phyloP scores from a whole-genome alignment of 768 basidiomycete species.

The Lentinus tigrinus region DNA sequence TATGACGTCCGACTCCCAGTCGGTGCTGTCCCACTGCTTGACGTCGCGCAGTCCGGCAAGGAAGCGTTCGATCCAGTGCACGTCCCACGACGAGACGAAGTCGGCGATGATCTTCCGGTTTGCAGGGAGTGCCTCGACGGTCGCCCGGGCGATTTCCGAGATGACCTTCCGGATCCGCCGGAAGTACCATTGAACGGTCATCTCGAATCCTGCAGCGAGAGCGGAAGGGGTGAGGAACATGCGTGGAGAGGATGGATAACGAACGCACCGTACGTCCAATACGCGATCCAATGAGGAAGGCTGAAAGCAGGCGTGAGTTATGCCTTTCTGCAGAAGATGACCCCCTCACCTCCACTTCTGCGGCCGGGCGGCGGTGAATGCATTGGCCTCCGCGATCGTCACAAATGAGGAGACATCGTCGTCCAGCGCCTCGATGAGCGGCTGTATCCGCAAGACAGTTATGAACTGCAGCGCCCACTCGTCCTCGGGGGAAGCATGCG shows the following conservation, averaged over 20 bases:
- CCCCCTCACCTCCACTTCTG: conserved; percentile 29
- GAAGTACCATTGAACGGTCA: conserved; percentile 18
- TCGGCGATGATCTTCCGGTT: conserved; percentile 22
- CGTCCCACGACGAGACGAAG: conserved; percentile 19
- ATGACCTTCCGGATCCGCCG: conserved; percentile 15
- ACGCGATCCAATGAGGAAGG: conserved; percentile 31
- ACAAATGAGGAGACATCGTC: conserved; percentile 38
- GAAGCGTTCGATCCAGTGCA: conserved; percentile 7
- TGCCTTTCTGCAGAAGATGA: not conserved
- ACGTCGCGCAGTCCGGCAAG: conserved; percentile 9
- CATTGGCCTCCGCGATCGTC: conserved; percentile 33
- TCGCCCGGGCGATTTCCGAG: conserved; percentile 1
- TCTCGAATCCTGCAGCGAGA: conserved; percentile 12
- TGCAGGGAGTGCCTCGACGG: conserved; percentile 3
- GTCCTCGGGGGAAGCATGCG: conserved; percentile 8
- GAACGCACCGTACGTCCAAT: conserved; percentile 32
- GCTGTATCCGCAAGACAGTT: conserved; percentile 29
- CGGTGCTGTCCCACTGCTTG: not conserved
- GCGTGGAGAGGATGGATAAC: not conserved
- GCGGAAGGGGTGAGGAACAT: not conserved
- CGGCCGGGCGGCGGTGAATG: conserved; percentile 29
- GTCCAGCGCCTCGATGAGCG: conserved; percentile 38
- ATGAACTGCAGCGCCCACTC: conserved; percentile 30
- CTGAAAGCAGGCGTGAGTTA: no score
- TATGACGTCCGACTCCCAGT: conserved; percentile 9